Evolutionary conservation across 1,139 yeast species (phyloP).

Genomic region (Arxiozyma slooffiae): DNA sequence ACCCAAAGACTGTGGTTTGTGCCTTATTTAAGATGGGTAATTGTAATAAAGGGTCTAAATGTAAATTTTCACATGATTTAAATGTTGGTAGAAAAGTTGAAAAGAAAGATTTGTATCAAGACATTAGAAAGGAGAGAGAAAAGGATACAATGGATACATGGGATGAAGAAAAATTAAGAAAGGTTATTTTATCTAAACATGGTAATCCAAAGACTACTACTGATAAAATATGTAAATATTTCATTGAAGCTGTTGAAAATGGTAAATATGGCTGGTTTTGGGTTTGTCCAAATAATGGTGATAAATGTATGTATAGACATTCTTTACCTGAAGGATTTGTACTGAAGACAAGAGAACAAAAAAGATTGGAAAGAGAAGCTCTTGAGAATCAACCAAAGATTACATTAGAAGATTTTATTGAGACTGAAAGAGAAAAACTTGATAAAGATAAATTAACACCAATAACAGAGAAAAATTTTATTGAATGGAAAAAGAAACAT

Average conservation of each 20-base stretch:
- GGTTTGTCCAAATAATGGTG: constrained; percentile 94
- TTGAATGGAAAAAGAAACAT: constrained; percentile 72
- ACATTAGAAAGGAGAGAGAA: constrained; percentile 65
- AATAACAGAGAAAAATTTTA: constrained; percentile 74
- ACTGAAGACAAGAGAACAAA: constrained; percentile 91
- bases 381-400: constrained; percentile 80
- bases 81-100: constrained; percentile 77
- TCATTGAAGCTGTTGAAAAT: constrained; percentile 94
- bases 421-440: constrained; percentile 80
- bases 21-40: constrained; percentile 81
- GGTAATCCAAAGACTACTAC: constrained; percentile 94
- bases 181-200: constrained; percentile 80
- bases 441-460: constrained; percentile 77
- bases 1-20: constrained; percentile 90
- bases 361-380: constrained; percentile 78
- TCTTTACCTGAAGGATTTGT: constrained; percentile 97
- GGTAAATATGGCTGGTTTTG: constrained; percentile 99
- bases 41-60: constrained; percentile 82
- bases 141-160: constrained; percentile 89
- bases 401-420: constrained; percentile 90
- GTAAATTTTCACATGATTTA: constrained; percentile 91
- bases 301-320: constrained; percentile 87
- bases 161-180: constrained; percentile 92
- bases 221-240: constrained; percentile 85
- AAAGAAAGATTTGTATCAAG: constrained; percentile 89